Evolutionary conservation across 345 rosid genomes (phyloP), one percentile per base, ranked within the genome.

Genomic region (Pugionium cornutum): DNA sequence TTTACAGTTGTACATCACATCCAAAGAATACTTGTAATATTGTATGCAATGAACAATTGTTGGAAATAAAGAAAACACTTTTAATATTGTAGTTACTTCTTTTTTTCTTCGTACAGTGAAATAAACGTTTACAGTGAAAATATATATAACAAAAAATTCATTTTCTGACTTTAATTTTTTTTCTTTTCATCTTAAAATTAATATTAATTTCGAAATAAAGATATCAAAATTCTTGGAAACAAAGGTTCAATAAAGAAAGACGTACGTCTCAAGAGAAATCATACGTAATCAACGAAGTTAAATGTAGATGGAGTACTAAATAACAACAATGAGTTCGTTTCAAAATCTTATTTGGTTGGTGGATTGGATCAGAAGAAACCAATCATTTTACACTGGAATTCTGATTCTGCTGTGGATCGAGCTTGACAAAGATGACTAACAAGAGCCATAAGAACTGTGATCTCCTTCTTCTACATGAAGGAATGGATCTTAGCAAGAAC

Each of bases 361-460:
- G 69, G 44, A 27, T 33, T 67, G 44, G 64, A 61, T 67, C 56
- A 40, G 64, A 47, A 67, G 69, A 58, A 52, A 45, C 50, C 62
- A 10, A 58, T 66, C 30, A 45, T 66, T 30, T 31, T 66, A 43
- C 67, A 58, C 28, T 53, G 68, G 68, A 61, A 10, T 34, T 3
- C 42, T 58, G 62, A 66, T 63, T 53, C 76, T 34, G 11, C 46
- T 33, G 26, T 34, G 40, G 32, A 18, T 50, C 33, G 47, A 45
- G 27, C 43, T 65, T 18, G 18, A 18, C 18, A 18, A 18, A 18
- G 18, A 18, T 18, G 18, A 18, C 18, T 18, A 18, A 18, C 18
- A 18, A 18, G 18, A 18, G 18, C 18, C 18, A 36, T 25, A 60
- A 57, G 47, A 50, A 41, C 10, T 65, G 55, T 35, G 66, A 72